Evolutionary conservation across 2,329 filamentous ascomycete genomes (phyloP), one percentile per base, ranked within the genome.

Genomic region (Cryphonectria japonica): DNA sequence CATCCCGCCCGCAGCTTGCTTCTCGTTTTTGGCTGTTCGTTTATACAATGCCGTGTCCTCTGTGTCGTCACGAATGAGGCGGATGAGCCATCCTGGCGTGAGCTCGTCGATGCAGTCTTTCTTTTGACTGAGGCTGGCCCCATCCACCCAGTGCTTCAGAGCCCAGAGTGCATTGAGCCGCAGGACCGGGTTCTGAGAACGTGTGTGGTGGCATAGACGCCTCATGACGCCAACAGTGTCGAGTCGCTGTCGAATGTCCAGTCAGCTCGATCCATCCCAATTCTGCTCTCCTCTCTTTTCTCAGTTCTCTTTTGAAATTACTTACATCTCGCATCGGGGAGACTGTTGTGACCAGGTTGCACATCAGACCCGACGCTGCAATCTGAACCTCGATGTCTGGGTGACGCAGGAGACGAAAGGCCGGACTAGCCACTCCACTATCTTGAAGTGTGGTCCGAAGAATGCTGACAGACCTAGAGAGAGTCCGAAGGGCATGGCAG

Each of bases 91-190:
- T 14, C 88, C 89, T 0, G 93, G 88, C 11, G 90, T 91, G 4
- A 98, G 85, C 76, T 93, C 90, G 66, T 95, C 90, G 16, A 98
- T 83, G 72, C 93, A 93, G 64, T 88, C 87, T 76, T 92, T 91
- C 81, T 96, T 97, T 75, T 93, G 84, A 16, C 91, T 87, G 61
- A 91, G 89, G 26, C 87, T 87, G 7, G 92, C 89, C 32, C 89
- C 90, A 73, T 92, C 87, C 2, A 97, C 91, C 66, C 98, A 87
- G 80, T 98, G 94, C 78, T 98, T 98, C 71, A 99, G 83, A 7
- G 94, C 94, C 95, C 96, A 99, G 1, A 99, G 82, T 32, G 95
- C 94, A 76, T 96, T 94, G 37, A 97, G 85, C 34, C 94, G 89
- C 68, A 98, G 84, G 63, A 91, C 89, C n/a, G 92, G 88, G 77